Evolutionary conservation across 345 rosid species (phyloP), one percentile per base, ranked within the genome.

Genomic region (Salix arbutifolia): DNA sequence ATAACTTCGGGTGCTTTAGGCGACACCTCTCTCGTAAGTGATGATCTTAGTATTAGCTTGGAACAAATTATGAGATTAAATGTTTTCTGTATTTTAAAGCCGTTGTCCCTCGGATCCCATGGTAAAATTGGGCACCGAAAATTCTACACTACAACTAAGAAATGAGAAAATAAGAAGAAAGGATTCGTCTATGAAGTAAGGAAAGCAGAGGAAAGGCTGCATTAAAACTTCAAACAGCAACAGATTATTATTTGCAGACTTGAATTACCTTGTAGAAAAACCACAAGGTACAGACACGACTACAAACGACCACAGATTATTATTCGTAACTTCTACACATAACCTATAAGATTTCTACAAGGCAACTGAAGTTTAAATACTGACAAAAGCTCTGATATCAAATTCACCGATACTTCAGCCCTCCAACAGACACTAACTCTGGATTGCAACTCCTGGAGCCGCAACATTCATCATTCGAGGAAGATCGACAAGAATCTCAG

Each of bases 371-470:
- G 66, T 68, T 11, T 35, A 56, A 16, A 38, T n/a, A 7, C 23
- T 10, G 13, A 44, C 56, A 25, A 69, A 4, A 5, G 4, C n/a
- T 17, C 4, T 25, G 2, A 10, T 37, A 18, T 62, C 56, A 42
- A 44, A 73, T 35, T 42, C 23, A 28, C 53, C 30, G 26, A 9
- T 73, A 25, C 67, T 9, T 26, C 40, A n/a, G n/a, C 13, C 60
- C 38, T 67, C 18, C 33, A 21, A 21, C 64, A n/a, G 50, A 21
- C 25, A 23, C 74, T 85, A 94, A 76, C 91, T 81, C 13, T 77
- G 78, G 80, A 90, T 90, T 42, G 85, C 86, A 10, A 92, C 79
- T 69, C 77, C 94, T 8, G 84, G 85, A 71, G 87, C 52, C 6
- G 74, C 31, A 8, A 75, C 79, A 69, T 88, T 90, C 84, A 76